Base-by-base conservation (phyloP, 495 filamentous ascomycete species). In the Bacidia rubella region DNA sequence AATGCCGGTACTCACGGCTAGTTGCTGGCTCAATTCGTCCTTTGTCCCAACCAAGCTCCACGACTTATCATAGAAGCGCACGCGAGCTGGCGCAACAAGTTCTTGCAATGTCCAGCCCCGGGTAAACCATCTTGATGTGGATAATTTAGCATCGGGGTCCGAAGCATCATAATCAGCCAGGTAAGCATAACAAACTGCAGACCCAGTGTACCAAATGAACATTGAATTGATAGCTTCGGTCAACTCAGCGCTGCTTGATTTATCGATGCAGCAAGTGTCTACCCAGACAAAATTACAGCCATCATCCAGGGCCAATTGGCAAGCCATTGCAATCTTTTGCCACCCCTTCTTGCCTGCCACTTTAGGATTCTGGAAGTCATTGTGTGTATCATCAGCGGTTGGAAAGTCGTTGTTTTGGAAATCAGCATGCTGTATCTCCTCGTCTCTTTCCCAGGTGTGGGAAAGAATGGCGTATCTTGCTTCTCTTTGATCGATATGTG, bases 141-240 rank as follows among this genome's bases (percentile, higher is more conserved):
- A 9, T 9, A 60, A 49, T 9, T 40, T 9, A 20, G 48, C 9
- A 1, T n/a, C 12, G 2, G 17, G 44, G 22, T 66, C 59, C 46
- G 69, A 66, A 15, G 27, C 21, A 21, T 41, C 21, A 5, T 72
- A 55, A 50, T 47, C 44, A 26, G 55, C 56, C 22, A 71, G 54
- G 44, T 62, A 71, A 29, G 60, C 64, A 49, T 65, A 69, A 53
- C 66, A 71, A 12, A 63, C 42, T 11, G 54, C 39, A 4, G 66
- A 55, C 9, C 62, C 29, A 22, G 55, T 41, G 49, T 70, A 69
- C 61, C 63, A 70, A 5, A 57, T 48, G 50, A 65, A 76, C 72
- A 75, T 75, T 4, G 68, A 72, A 45, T 74, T 76, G 35, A 76
- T 68, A 11, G 66, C 60, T 51, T 71, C 65, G 0, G 65, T 62